A percentile compares a stretch with the other conserved stretches of the same genome.
Conservation (phyloP, 371 early-diverging fungal species). For the Syncephalastrum monosporum region DNA sequence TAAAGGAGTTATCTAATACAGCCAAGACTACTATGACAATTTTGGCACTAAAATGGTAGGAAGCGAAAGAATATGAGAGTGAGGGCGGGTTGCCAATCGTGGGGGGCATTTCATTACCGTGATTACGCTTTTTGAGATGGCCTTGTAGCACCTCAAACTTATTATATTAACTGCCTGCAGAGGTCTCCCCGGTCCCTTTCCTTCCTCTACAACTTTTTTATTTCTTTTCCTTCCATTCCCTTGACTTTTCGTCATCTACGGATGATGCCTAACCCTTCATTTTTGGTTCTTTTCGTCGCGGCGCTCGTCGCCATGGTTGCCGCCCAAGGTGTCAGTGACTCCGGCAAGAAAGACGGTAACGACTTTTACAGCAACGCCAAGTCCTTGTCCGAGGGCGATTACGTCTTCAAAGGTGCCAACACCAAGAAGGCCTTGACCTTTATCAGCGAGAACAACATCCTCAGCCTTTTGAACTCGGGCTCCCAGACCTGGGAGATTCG, state of each 20-base stretch:
- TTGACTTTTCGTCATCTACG: constrained; percentile 1
- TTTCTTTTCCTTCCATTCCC: constrained; percentile 7
- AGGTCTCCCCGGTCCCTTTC: not conserved
- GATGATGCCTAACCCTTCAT: constrained; percentile 13
- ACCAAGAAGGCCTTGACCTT: constrained; percentile 19
- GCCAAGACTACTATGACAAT: no score
- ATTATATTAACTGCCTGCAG: constrained; percentile 4
- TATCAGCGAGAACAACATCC: constrained; percentile 18
- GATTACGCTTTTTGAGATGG: constrained; percentile 9
- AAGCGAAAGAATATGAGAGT: constrained; percentile 2
- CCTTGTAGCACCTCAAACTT: constrained; percentile 2
- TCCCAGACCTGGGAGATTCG: constrained; percentile 21
- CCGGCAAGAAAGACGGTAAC: constrained; percentile 29
- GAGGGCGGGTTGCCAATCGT: no score
- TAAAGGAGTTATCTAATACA: no score
- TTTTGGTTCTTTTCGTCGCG: constrained; percentile 5
- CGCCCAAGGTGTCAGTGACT: constrained; percentile 28
- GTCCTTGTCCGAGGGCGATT: constrained; percentile 15
- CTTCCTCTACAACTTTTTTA: constrained; percentile 6
- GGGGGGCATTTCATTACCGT: constrained; percentile 2
- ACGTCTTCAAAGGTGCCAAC: constrained; percentile 17
- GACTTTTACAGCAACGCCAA: constrained; percentile 20
- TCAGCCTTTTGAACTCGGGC: constrained; percentile 9
- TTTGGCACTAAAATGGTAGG: not conserved
- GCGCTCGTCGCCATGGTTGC: constrained; percentile 7